Evolutionary conservation across 164 flowering plant genomes (phyloP).

Genomic region (Kingdonia uniflora): DNA sequence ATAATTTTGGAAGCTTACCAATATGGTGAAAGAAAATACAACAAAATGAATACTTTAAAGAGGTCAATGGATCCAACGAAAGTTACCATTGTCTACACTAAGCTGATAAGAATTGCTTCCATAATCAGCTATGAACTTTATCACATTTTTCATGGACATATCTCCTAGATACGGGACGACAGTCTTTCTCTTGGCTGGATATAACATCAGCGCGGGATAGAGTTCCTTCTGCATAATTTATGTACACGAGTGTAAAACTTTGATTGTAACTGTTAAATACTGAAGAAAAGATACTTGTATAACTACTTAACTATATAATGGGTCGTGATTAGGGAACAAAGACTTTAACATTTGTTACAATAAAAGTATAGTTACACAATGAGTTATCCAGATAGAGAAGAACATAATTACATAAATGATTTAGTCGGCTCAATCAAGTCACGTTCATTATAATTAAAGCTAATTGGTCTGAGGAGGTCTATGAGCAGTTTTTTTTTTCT

Average conservation of each 20-base stretch:
- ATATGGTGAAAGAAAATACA: neutral
- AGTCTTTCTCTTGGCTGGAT: slow-evolving; percentile 57
- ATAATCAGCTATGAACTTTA: slow-evolving; percentile 55
- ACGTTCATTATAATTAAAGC: too few species aligned
- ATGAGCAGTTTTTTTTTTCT: too few species aligned
- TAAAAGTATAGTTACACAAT: too few species aligned
- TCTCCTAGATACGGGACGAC: slow-evolving; percentile 57
- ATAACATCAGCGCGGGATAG: slow-evolving; percentile 67
- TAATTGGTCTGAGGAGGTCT: neutral
- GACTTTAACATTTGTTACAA: neutral
- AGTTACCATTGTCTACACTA: slow-evolving; percentile 33
- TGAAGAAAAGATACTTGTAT: neutral
- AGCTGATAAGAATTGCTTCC: slow-evolving; percentile 48
- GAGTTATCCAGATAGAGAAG: too few species aligned
- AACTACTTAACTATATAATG: too few species aligned
- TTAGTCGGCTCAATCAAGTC: too few species aligned
- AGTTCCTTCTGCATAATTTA: slow-evolving; percentile 56
- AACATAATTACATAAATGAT: too few species aligned
- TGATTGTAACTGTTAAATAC: neutral
- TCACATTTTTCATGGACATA: slow-evolving; percentile 43
- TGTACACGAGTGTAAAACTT: neutral
- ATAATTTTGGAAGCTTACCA: too few species aligned
- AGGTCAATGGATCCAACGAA: neutral
- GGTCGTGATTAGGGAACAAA: too few species aligned
- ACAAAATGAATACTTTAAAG: neutral